Percentiles rank a stretch among this genome's conserved stretches.
Evolutionary conservation across 163 green algal genomes (phyloP).

Genomic region (Prototheca wickerhamii): DNA sequence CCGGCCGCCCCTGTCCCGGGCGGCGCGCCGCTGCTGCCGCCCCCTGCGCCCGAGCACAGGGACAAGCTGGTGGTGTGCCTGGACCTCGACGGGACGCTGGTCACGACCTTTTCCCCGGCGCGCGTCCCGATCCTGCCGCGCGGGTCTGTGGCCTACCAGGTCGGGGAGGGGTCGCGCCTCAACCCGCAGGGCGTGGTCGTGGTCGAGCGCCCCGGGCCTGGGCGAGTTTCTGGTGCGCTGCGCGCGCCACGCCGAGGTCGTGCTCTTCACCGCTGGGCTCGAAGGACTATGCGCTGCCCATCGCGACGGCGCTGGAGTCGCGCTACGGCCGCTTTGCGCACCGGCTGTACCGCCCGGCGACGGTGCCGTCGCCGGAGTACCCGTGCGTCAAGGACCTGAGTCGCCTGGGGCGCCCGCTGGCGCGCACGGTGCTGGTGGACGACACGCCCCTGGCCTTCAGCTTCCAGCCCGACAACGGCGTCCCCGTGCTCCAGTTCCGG

Average conservation of each 20-base stretch:
- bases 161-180: slow-evolving; percentile 57
- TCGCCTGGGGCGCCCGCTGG: slow-evolving; percentile 46
- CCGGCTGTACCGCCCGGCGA: slow-evolving; percentile 69
- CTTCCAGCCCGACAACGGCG: slow-evolving; percentile 72
- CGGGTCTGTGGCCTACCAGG: slow-evolving; percentile 47
- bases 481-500: slow-evolving; percentile 72
- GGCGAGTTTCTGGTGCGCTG: slow-evolving; percentile 62
- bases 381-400: slow-evolving; percentile 80
- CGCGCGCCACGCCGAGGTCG: slow-evolving; percentile 41
- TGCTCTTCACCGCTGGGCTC: slow-evolving; percentile 67
- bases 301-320: slow-evolving; percentile 68
- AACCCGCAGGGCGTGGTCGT: slow-evolving; percentile 78
- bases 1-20: neutral
- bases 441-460: slow-evolving; percentile 85
- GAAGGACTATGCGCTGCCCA: slow-evolving; percentile 79
- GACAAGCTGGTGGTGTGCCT: slow-evolving; percentile 69
- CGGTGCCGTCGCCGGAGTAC: slow-evolving; percentile 46
- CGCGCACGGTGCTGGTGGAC: slow-evolving; percentile 72
- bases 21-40: slow-evolving; percentile 34
- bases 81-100: slow-evolving; percentile 82
- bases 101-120: slow-evolving; percentile 67
- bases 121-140: slow-evolving; percentile 53
- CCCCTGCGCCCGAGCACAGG: slow-evolving; percentile 21
- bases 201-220: slow-evolving; percentile 76
- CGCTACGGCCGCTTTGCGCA: slow-evolving; percentile 28